Base-by-base conservation (phyloP, 139 green algal species). In the Volvox africanus region DNA sequence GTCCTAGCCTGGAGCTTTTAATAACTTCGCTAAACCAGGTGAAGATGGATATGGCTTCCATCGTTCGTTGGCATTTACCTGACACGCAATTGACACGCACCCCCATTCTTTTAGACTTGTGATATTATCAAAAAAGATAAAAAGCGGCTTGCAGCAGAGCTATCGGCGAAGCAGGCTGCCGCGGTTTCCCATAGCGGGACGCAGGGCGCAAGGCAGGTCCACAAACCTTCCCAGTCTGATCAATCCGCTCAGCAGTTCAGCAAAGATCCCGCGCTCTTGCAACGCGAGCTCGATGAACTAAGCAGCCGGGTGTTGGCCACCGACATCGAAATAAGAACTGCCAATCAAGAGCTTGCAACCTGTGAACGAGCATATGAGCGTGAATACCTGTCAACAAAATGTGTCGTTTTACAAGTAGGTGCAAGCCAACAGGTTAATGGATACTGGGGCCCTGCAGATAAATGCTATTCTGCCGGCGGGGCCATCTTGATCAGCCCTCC, bases 61-160 rank as follows among this genome's bases (percentile, higher is more conserved):
- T 30, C 28, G 79, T 85, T 69, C 14, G 22, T 55, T 55, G 44
- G 44, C 44, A 55, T 9, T 5, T 55, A 55, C 44, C 16, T 86
- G 14, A 50, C 78, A 32, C 65, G 33, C 22, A 88, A 32, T 35
- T 12, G 3, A n/a, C 3, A 2, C 35, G 14, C 62, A 14, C 75
- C 61, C 17, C 36, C 84, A 12, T 82, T 19, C 65, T 65, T 19
- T 28, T 33, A 86, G 79, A 88, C 79, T 26, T 82, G 86, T 30
- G 80, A 91, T 5, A 93, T 93, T 17, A 61, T 93, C 17, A 85
- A 91, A 28, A 91, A 91, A 61, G 91, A 93, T 1, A 91, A 91
- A 67, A 91, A 90, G 84, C 67, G 77, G 14, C 44, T 93, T 5
- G 78, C 80, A 28, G 80, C 86, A 0, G 90, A 91, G 61, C 81